Conservation (phyloP, 2,329 filamentous ascomycete species). For the Pseudogymnoascus sp. region DNA sequence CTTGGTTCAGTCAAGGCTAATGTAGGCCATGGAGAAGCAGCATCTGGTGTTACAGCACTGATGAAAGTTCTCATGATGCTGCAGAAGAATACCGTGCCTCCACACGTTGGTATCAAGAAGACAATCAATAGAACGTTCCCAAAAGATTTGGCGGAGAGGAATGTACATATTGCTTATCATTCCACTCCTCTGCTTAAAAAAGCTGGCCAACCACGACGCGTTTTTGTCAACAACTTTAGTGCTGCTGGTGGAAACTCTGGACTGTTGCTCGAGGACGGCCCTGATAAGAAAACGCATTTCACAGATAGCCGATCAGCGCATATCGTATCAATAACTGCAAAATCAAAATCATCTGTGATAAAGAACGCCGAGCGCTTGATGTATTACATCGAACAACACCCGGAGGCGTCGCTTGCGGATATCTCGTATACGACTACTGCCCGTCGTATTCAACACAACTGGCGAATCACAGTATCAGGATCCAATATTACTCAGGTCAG, state of each 20-base stretch:
- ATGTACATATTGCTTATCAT: constrained; percentile 25
- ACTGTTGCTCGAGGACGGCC: constrained; percentile 27
- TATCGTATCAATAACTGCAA: constrained; percentile 44
- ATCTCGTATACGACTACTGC: constrained; percentile 28
- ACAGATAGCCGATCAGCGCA: constrained; percentile 39
- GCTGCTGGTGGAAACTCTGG: constrained; percentile 29
- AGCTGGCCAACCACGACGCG: constrained; percentile 29
- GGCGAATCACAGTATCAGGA: constrained; percentile 44
- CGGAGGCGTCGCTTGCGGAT: constrained; percentile 19
- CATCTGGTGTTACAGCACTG: constrained; percentile 28
- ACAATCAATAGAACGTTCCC: constrained; percentile 31
- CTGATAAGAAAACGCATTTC: constrained; percentile 25
- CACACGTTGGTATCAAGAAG: constrained; percentile 27
- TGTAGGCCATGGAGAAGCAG: constrained; percentile 31
- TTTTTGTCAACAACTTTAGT: constrained; percentile 45
- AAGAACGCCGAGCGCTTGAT: constrained; percentile 13
- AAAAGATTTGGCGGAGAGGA: constrained; percentile 32
- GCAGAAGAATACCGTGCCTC: constrained; percentile 26
- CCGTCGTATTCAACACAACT: constrained; percentile 53
- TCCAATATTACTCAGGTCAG: constrained; percentile 37
- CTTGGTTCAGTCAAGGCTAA: constrained; percentile 31
- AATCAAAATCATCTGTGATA: constrained; percentile 14
- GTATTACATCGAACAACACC: constrained; percentile 10
- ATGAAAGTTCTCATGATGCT: constrained; percentile 30
- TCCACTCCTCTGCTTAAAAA: constrained; percentile 29